Percentiles rank a stretch among this genome's conserved stretches.
phyloP scores from a whole-genome alignment of 108 stramenopile species.

The Skeletonema tropicum region DNA sequence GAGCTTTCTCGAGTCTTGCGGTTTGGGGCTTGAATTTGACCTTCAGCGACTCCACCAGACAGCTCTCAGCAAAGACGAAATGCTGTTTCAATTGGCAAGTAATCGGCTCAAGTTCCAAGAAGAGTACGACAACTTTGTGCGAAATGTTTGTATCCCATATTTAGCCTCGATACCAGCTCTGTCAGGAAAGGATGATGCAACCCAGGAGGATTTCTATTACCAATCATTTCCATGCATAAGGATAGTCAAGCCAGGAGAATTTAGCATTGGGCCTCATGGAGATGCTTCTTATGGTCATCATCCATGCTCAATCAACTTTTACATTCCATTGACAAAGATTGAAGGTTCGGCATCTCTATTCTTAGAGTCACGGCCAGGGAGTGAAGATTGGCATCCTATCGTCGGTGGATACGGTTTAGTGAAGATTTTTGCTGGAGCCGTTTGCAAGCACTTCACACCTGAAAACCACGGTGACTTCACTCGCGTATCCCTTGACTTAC shows the following conservation, averaged over 20 bases:
- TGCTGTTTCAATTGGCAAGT: slow-evolving; percentile 37
- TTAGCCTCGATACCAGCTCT: slow-evolving; percentile 15
- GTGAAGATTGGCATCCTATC: slow-evolving; percentile 71
- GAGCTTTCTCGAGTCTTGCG: slow-evolving; percentile 30
- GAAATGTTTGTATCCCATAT: slow-evolving; percentile 51
- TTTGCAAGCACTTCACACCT: slow-evolving; percentile 64
- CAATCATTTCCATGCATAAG: slow-evolving; percentile 80
- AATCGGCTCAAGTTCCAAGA: slow-evolving; percentile 39
- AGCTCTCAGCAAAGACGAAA: slow-evolving; percentile 35
- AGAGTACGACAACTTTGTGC: slow-evolving; percentile 59
- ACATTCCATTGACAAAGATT: slow-evolving; percentile 61
- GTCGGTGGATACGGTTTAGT: slow-evolving; percentile 44
- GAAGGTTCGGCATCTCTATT: slow-evolving; percentile 54
- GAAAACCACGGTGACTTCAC: slow-evolving; percentile 64
- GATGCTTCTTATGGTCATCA: slow-evolving; percentile 74
- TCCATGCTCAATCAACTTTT: slow-evolving; percentile 68
- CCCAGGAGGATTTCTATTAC: slow-evolving; percentile 52
- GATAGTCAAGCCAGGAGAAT: slow-evolving; percentile 64
- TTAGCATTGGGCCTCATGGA: slow-evolving; percentile 75
- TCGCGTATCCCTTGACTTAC: slow-evolving; percentile 68
- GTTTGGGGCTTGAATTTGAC: slow-evolving; percentile 42
- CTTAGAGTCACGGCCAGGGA: slow-evolving; percentile 57
- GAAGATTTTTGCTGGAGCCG: slow-evolving; percentile 68
- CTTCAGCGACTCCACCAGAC: slow-evolving; percentile 40
- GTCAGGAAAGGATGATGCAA: slow-evolving; percentile 2